Evolutionary conservation across 1,284 basidiomycete species (phyloP).

Genomic region (Ceraceosorus bombacis): DNA sequence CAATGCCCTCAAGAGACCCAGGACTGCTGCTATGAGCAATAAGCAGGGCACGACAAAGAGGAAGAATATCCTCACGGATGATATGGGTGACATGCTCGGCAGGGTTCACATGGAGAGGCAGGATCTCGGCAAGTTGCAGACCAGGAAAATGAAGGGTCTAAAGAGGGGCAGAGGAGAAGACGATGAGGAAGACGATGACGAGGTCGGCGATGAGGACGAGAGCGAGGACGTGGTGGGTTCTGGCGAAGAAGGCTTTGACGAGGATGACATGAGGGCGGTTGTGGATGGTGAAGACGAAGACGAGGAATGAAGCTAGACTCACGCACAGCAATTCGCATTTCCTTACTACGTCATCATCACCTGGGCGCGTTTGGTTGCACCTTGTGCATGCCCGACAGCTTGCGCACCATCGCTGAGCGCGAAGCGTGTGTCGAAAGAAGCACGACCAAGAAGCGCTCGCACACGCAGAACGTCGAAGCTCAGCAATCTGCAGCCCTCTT

Average conservation of each 20-base stretch:
- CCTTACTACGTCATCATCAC: too few relatives aligned
- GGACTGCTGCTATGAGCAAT: conserved; percentile 63
- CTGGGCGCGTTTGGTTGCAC: too few relatives aligned
- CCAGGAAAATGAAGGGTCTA: conserved; percentile 83
- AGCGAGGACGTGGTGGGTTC: not conserved
- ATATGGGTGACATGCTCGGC: conserved; percentile 93
- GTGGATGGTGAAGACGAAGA: conserved; percentile 8
- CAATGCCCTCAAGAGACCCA: conserved; percentile 72
- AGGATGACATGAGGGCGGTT: not conserved
- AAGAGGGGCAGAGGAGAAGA: conserved; percentile 50
- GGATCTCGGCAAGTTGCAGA: conserved; percentile 77
- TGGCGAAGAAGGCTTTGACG: not conserved
- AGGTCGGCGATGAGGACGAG: not conserved
- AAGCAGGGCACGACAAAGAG: conserved; percentile 79
- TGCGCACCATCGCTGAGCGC: too few relatives aligned
- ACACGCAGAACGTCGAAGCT: too few relatives aligned
- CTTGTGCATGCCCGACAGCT: too few relatives aligned
- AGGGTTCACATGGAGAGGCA: conserved; percentile 82
- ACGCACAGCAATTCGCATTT: too few relatives aligned
- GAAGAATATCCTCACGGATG: conserved; percentile 76
- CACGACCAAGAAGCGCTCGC: too few relatives aligned
- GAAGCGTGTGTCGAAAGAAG: too few relatives aligned
- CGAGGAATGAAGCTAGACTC: not conserved
- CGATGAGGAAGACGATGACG: conserved; percentile 3
- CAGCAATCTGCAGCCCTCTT: too few relatives aligned